phyloP scores from a whole-genome alignment of 2,329 filamentous ascomycete species.

The Cadophora sp. region DNA sequence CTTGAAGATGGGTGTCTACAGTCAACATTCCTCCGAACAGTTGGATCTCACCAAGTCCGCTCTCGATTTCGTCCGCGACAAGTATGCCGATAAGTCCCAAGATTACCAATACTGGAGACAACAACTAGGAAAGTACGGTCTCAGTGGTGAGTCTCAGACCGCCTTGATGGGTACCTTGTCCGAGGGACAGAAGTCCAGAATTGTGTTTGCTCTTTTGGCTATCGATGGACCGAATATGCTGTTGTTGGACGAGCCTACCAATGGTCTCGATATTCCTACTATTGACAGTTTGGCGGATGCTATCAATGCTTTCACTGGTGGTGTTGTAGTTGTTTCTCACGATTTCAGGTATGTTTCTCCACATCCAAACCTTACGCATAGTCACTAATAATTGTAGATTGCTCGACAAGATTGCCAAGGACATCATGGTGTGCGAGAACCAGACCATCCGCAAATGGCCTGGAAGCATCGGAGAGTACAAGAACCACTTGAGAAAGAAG shows the following conservation, averaged over 20 bases:
- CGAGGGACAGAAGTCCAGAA: constrained; percentile 97
- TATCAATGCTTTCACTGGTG: constrained; percentile 91
- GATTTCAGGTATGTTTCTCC: constrained; percentile 84
- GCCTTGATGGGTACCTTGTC: constrained; percentile 97
- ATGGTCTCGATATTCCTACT: constrained; percentile 98
- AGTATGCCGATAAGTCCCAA: constrained; percentile 86
- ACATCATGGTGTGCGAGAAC: constrained; percentile 99
- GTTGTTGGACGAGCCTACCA: constrained; percentile 96
- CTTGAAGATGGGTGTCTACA: constrained; percentile 98
- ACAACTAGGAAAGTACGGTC: constrained; percentile 92
- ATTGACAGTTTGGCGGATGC: constrained; percentile 98
- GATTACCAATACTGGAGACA: constrained; percentile 99
- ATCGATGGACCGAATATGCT: constrained; percentile 98
- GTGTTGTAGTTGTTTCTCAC: constrained; percentile 71
- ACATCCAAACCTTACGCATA: background rate
- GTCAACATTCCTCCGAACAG: constrained; percentile 97
- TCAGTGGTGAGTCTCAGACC: constrained; percentile 92
- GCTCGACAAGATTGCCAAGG: constrained; percentile 80
- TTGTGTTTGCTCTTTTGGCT: constrained; percentile 94
- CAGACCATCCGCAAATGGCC: constrained; percentile 91
- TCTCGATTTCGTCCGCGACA: constrained; percentile 96
- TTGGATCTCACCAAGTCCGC: constrained; percentile 98
- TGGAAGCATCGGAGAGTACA: constrained; percentile 91
- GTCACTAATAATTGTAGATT: constrained; percentile 46
- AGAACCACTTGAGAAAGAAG: constrained; percentile 99